Base-by-base conservation (phyloP, 345 rosid species). In the Citrus sp. region DNA sequence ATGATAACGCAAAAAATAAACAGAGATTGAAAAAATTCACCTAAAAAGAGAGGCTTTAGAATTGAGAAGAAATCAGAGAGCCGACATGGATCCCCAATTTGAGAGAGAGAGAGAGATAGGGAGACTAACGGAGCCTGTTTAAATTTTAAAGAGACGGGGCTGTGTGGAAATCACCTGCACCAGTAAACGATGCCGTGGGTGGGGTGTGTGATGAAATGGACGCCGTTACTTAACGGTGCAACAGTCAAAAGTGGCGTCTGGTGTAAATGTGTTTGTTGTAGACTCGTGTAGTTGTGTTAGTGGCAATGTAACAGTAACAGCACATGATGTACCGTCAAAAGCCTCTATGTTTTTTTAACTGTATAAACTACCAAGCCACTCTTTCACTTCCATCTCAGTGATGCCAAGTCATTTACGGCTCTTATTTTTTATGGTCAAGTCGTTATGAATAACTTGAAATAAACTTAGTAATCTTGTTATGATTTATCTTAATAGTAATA, bases 161-260 rank as follows among this genome's bases (percentile, higher is more conserved):
- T 35, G 67, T 25, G 21, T 5, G 54, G 79, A 69, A 79, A 80
- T 72, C 46, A 77, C 51, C 81, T 46, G 60, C 78, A 68, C 59
- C 38, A 64, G 84, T 78, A 71, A 82, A 81, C 70, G 79, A 81
- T 77, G 82, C 63, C 79, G 73, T 76, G 18, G 78, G 18, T 56
- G 72, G 51, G 51, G 51, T 3, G 51, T 13, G 3, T 13, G 18
- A 19, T 54, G 5, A 2, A 12, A 64, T 24, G 40, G 78, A 82
- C 65, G 84, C 66, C 89, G 89, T 87, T 85, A 82, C 0, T 62
- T 87, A 79, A 88, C 93, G 85, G 51, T 64, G 76, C 64, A 51
- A 21, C 8, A 77, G 88, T 86, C 88, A 82, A 78, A 85, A 77
- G 60, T 37, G 89, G 85, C 84, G 87, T 79, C 89, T 49, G 42